Conservation (phyloP, 495 filamentous ascomycete genomes). For the Aspergillus taichungensis region DNA sequence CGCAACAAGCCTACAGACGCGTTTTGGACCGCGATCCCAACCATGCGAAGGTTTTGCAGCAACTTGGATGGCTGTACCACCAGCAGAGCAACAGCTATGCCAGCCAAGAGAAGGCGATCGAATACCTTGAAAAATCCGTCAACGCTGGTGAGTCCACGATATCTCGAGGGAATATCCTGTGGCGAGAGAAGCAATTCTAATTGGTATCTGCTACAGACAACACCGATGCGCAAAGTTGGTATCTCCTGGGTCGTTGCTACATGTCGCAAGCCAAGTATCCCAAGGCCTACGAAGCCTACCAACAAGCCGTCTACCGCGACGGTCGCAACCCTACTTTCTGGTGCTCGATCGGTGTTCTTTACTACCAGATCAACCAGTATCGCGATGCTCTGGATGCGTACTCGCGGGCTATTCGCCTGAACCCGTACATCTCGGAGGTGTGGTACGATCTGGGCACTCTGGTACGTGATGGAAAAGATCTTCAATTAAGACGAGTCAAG, state of each 20-base stretch:
- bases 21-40: constrained; percentile 93
- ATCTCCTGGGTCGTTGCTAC: constrained; percentile 93
- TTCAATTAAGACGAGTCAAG: neutral
- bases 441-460: constrained; percentile 98
- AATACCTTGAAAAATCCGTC: constrained; percentile 96
- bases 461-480: constrained; percentile 45
- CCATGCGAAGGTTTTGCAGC: constrained; percentile 96
- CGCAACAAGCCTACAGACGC: constrained; percentile 82
- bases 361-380: constrained; percentile 99
- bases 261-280: constrained; percentile 99
- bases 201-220: constrained; percentile 51
- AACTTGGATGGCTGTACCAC: constrained; percentile 96
- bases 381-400: constrained; percentile 97
- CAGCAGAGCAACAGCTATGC: constrained; percentile 83
- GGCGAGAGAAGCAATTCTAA: neutral
- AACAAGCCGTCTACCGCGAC: constrained; percentile 97
- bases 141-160: constrained; percentile 63
- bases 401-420: constrained; percentile 92
- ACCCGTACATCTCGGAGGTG: constrained; percentile 97
- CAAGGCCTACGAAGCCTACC: constrained; percentile 98
- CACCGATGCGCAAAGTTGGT: constrained; percentile 96
- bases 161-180: neutral
- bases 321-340: constrained; percentile 98
- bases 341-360: constrained; percentile 98
- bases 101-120: constrained; percentile 92